Conservation (phyloP, 345 rosid species). For the Corymbia maculata region DNA sequence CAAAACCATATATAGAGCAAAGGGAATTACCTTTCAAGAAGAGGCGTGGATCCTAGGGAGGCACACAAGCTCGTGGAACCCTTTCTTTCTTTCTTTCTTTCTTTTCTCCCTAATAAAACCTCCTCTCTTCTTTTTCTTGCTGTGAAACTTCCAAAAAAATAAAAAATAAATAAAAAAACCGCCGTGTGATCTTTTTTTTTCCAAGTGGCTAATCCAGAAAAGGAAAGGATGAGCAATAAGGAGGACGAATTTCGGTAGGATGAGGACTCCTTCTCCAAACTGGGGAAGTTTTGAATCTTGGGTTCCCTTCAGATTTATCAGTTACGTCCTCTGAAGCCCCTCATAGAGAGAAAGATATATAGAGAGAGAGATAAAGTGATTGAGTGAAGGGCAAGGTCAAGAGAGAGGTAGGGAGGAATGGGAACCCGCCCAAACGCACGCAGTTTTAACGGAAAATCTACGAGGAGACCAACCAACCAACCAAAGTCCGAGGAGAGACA, state of each 20-base stretch:
- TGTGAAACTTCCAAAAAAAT: background rate
- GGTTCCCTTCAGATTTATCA: background rate
- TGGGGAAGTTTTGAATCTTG: background rate
- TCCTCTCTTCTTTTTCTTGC: background rate
- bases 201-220: background rate
- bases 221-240: background rate
- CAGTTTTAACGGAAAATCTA: constrained; percentile 10
- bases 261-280: background rate
- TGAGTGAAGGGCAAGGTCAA: background rate
- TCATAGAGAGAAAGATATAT: background rate
- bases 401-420: background rate
- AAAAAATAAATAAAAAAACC: background rate
- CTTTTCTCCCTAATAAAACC: background rate
- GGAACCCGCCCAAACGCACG: background rate
- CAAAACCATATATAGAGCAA: background rate
- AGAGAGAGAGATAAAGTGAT: background rate
- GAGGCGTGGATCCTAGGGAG: background rate
- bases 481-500: background rate
- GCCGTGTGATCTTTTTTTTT: background rate
- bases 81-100: background rate
- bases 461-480: background rate
- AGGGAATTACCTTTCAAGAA: background rate
- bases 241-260: background rate
- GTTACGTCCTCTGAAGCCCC: background rate
- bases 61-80: background rate